Conservation (phyloP, 2,329 filamentous ascomycete genomes). For the Nemania serpens region DNA sequence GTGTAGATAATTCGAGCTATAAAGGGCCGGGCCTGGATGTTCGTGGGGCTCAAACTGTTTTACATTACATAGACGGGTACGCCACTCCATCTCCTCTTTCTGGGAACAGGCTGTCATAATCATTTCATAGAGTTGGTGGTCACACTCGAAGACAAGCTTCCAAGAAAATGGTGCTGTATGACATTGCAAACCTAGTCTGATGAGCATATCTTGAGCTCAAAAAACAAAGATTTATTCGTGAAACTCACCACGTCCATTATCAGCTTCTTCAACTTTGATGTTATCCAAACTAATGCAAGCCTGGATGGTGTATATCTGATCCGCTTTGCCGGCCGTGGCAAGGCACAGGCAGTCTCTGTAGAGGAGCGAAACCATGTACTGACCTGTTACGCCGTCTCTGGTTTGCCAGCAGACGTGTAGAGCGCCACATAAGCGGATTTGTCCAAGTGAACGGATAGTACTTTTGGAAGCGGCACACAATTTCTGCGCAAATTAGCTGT, state of each 20-base stretch:
- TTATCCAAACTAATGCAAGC: conserved; percentile 73
- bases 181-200: conserved; percentile 75
- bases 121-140: conserved; percentile 79
- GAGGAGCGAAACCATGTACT: conserved; percentile 84
- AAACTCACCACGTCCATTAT: conserved; percentile 72
- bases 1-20: conserved; percentile 68
- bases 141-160: conserved; percentile 85
- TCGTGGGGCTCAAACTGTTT: conserved; percentile 56
- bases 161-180: conserved; percentile 85
- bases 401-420: conserved; percentile 84
- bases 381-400: conserved; percentile 67
- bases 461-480: conserved; percentile 60
- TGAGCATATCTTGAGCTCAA: conserved; percentile 5
- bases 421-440: conserved; percentile 79
- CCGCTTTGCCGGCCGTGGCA: conserved; percentile 67
- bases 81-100: conserved; percentile 82
- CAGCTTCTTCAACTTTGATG: conserved; percentile 69
- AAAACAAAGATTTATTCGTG: conserved; percentile 7
- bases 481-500: conserved; percentile 45
- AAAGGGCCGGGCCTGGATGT: conserved; percentile 53
- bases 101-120: conserved; percentile 85
- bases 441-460: conserved; percentile 79
- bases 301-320: conserved; percentile 72
- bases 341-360: conserved; percentile 81
- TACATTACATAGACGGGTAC: conserved; percentile 62